Conservation (phyloP, 495 filamentous ascomycete species). For the Hypoxylon subgilvum region DNA sequence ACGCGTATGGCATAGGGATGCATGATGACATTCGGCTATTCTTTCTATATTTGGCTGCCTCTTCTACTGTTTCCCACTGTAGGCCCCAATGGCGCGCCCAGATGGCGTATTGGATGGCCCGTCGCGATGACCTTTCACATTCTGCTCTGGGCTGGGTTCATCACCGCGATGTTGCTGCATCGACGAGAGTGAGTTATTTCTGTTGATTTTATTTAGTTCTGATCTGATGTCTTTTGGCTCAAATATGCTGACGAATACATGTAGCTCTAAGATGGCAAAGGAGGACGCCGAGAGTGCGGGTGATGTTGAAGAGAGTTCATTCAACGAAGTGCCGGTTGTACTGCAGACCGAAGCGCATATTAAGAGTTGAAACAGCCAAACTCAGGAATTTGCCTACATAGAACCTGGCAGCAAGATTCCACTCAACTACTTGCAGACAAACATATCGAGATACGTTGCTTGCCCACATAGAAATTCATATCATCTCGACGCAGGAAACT, state of each 20-base stretch:
- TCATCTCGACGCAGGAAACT: too few relatives aligned
- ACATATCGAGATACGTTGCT: too few relatives aligned
- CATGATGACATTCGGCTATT: constrained; percentile 60
- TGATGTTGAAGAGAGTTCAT: constrained; percentile 9
- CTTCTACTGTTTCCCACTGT: constrained; percentile 53
- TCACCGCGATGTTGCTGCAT: constrained; percentile 45
- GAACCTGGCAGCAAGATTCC: too few relatives aligned
- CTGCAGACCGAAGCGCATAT: constrained; percentile 14
- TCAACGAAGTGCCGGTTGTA: constrained; percentile 18
- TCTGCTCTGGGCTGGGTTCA: constrained; percentile 51
- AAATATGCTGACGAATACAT: neutral
- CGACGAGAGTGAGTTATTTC: constrained; percentile 43
- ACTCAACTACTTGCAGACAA: too few relatives aligned
- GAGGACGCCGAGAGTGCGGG: neutral
- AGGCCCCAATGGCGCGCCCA: constrained; percentile 51
- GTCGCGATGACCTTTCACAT: constrained; percentile 50
- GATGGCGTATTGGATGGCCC: constrained; percentile 56
- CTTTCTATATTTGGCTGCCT: constrained; percentile 56
- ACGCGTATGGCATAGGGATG: constrained; percentile 39
- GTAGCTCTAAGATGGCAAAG: constrained; percentile 3
- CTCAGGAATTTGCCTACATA: neutral
- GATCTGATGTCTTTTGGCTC: neutral
- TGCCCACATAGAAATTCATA: too few relatives aligned
- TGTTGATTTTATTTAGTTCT: neutral
- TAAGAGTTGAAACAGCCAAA: constrained; percentile 3